Percentiles rank a stretch among this genome's conserved stretches.
Conservation (phyloP, 2,329 filamentous ascomycete genomes). For the Fusarium nodosum region DNA sequence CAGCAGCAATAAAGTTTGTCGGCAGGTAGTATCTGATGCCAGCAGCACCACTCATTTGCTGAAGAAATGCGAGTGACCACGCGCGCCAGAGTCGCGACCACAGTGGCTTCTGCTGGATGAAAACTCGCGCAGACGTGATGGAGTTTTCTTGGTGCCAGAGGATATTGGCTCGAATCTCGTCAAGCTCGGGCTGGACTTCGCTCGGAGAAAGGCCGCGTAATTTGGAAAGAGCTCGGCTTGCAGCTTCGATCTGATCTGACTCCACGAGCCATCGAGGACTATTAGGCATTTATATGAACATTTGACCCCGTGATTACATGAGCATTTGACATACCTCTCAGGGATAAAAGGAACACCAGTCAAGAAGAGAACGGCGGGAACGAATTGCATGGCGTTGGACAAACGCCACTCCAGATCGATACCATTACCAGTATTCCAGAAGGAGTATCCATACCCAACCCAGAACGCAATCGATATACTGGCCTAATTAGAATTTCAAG, state of each 20-base stretch:
- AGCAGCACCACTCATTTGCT: conserved; percentile 27
- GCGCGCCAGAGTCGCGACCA: conserved; percentile 29
- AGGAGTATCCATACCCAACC: conserved; percentile 30
- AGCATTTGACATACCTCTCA: conserved; percentile 2
- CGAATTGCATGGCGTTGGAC: conserved; percentile 23
- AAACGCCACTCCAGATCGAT: conserved; percentile 25
- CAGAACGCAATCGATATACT: conserved; percentile 29
- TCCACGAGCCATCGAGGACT: conserved; percentile 29
- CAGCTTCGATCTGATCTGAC: conserved; percentile 23
- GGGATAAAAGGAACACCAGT: conserved; percentile 20
- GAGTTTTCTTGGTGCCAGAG: conserved; percentile 30
- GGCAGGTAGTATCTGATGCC: conserved; percentile 28
- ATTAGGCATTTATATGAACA: accelerated
- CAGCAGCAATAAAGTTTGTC: conserved; percentile 21
- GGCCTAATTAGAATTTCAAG: not conserved
- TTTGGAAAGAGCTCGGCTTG: conserved; percentile 11
- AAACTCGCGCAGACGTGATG: conserved; percentile 21
- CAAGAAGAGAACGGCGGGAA: conserved; percentile 20
- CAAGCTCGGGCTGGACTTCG: conserved; percentile 22
- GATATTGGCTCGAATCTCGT: conserved; percentile 29
- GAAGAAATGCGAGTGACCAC: conserved; percentile 19
- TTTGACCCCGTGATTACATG: accelerated
- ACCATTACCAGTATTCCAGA: conserved; percentile 23
- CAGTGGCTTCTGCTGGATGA: conserved; percentile 23
- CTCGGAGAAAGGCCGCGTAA: not conserved